A percentile compares a stretch with the other conserved stretches of the same genome.
Conservation (phyloP, 2,329 filamentous ascomycete genomes). For the Diaporthe destruens region DNA sequence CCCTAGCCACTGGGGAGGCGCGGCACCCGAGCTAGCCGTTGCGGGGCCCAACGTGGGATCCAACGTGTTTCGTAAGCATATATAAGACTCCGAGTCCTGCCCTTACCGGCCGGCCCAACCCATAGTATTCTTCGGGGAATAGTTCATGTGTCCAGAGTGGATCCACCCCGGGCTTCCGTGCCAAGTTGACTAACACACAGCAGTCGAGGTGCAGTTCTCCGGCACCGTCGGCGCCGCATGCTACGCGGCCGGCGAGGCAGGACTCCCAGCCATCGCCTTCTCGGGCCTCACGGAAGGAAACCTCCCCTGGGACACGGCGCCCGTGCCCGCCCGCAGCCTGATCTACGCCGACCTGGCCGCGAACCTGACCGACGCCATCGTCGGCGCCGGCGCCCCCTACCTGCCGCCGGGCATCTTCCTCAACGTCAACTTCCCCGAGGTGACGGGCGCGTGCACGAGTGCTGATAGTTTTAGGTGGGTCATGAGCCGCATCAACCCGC, state of each 20-base stretch:
- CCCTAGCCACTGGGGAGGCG: slow-evolving; percentile 64
- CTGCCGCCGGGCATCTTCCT: slow-evolving; percentile 71
- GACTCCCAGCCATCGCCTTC: slow-evolving; percentile 77
- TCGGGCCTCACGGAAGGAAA: slow-evolving; percentile 65
- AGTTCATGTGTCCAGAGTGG: background rate
- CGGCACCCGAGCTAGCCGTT: slow-evolving; percentile 72
- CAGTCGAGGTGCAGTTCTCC: slow-evolving; percentile 66
- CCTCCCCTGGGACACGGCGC: slow-evolving; percentile 66
- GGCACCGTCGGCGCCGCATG: slow-evolving; percentile 76
- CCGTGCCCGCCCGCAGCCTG: slow-evolving; percentile 64
- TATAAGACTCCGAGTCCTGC: background rate
- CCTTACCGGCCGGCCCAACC: background rate
- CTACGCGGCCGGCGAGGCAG: slow-evolving; percentile 65
- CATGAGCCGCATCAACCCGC: slow-evolving; percentile 69
- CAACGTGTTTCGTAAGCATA: slow-evolving; percentile 62
- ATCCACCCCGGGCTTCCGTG: background rate
- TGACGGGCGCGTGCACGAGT: slow-evolving; percentile 63
- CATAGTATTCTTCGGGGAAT: background rate
- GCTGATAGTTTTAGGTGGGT: slow-evolving; percentile 72
- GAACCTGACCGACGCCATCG: slow-evolving; percentile 67
- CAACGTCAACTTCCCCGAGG: slow-evolving; percentile 77
- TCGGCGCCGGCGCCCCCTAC: slow-evolving; percentile 71
- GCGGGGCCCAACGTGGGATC: slow-evolving; percentile 71
- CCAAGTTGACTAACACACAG: background rate
- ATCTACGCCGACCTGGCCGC: slow-evolving; percentile 75